Evolutionary conservation across 768 basidiomycete species (phyloP), one percentile per base, ranked within the genome.

Genomic region (Strobilomyces confusus): DNA sequence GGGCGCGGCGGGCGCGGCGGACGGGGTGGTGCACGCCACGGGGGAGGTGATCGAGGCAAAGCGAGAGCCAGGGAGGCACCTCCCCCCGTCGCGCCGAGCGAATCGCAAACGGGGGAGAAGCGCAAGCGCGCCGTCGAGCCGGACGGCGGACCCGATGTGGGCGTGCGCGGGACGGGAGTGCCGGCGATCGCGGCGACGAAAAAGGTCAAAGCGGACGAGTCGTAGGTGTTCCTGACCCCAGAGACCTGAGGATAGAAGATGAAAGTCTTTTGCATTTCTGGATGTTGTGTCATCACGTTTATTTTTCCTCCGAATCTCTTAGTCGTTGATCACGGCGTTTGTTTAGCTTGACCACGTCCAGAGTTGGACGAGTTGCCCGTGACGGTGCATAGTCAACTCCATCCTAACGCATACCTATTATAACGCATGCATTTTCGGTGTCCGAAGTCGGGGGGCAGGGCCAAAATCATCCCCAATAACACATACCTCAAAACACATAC

Each of bases 51-150:
- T 41, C 56, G 63, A 43, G 58, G 49, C 2, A 63, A 52, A 38
- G 38, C 49, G 15, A 66, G 52, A 20, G 56, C 53, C 17, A 61
- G 49, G 4, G 58, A 54, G 11, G 63, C 57, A 5, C 54, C 56
- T 12, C 60, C 71, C 12, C 58, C 45, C 5, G 47, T 65, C 19
- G 55, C 62, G 3, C 62, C 60, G 12, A 73, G 65, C 5, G 78
- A 73, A 9, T 81, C 80, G 38, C 73, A 74, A 54, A 67, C 73
- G 2, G 87, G 87, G 26, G 86, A 86, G 58, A 92, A 92, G 73
- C 75, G 89, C 54, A 92, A 90, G 67, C 80, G 87, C 36, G 83
- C 78, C 1, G 75, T 87, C 0, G 89, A 90, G 63, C 88, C 87
- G 2, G 89, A 90, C 61, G 89, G 88, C 58, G 89, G 85, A 0